Conservation (phyloP, 2,329 filamentous ascomycete species). For the Fusarium mangiferae region DNA sequence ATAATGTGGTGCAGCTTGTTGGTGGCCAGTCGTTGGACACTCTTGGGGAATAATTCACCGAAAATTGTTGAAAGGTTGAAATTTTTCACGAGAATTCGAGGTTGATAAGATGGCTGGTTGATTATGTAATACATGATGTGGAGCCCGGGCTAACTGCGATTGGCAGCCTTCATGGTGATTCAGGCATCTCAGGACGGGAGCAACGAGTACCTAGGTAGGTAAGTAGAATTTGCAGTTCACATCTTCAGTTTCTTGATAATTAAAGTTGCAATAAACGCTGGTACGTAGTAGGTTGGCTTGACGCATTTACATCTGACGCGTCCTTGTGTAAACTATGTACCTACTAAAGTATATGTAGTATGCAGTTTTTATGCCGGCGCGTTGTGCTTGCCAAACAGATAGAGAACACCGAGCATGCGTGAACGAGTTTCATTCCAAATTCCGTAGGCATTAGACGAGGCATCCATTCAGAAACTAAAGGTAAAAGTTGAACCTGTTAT, state of each 20-base stretch:
- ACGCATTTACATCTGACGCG: not conserved
- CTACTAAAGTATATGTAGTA: not conserved
- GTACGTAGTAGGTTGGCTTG: not conserved
- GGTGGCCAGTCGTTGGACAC: not conserved
- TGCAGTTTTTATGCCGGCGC: not conserved
- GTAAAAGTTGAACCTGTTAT: not conserved
- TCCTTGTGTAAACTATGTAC: not conserved
- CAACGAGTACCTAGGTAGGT: not conserved
- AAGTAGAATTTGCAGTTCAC: not conserved
- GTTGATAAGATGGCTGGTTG: constrained; percentile 16
- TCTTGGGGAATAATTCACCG: not conserved
- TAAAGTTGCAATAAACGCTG: not conserved
- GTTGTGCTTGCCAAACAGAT: not conserved
- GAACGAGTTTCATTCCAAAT: not conserved
- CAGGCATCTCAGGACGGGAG: not conserved
- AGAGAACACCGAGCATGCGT: not conserved
- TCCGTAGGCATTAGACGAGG: too few relatives aligned
- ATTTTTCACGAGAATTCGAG: constrained; percentile 22
- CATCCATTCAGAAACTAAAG: not conserved
- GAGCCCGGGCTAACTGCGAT: not conserved
- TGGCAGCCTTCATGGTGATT: not conserved
- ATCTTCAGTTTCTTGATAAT: not conserved
- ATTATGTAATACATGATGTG: constrained; percentile 33
- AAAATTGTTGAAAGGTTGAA: constrained; percentile 18
- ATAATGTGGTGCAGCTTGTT: not conserved